Base-by-base conservation (phyloP, 352 stramenopile species). In the Pythium rishiriense region DNA sequence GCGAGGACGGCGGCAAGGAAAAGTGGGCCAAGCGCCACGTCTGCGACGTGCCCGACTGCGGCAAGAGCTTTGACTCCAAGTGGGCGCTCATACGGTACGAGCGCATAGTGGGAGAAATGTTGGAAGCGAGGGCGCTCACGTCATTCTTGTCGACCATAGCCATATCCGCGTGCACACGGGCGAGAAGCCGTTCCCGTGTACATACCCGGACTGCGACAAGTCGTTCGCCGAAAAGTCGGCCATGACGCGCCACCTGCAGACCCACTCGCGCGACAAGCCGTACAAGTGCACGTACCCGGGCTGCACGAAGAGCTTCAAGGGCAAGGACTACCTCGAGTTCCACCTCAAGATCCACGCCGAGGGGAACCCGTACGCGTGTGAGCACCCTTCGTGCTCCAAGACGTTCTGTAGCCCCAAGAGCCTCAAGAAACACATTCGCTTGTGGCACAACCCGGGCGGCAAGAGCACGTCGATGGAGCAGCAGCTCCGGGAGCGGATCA, bases 281-380 rank as follows among this genome's bases (percentile, higher is more conserved):
- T 96, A 90, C 72, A 90, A 91, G 54, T 96, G 87, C 72, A 90
- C 83, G 53, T 94, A 93, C 65, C 70, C 75, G 15, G 86, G 89
- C 57, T 96, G 88, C 61, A 81, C 73, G 29, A 96, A 96, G 76
- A 91, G 87, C 67, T 96, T 96, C 57, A 93, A 93, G 70, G 85
- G 85, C 31, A 93, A 93, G 58, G 85, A 93, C 31, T 93, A 93
- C 57, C 66, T 93, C 31, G 75, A 93, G 47, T 93, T 93, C 53
- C 85, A 91, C 51, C 65, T 93, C n/a, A 93, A 93, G 64, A 91
- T 93, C 57, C 85, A 93, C 37, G 79, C 74, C 0, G 85, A 93
- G 66, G 85, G 85, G 10, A 88, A 91, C 45, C 85, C 85, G 48
- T 93, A 93, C 68, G 81, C 85, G 14, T 91, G 82, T 47, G 81